Conservation (phyloP, 257 asterid genomes). For the Rubia yunnanensis region DNA sequence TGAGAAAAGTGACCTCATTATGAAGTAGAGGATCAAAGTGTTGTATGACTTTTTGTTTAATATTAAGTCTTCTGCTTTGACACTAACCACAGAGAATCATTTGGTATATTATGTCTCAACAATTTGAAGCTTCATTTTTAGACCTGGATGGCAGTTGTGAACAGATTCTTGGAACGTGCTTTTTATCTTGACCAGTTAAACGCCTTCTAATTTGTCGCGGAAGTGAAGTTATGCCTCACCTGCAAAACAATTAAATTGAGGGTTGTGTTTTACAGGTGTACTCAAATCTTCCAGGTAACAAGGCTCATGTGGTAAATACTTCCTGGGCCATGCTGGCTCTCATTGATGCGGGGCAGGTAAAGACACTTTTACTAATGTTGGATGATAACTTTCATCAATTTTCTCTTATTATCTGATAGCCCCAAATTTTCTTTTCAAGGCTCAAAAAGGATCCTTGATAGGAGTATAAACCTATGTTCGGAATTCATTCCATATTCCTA, state of each 20-base stretch:
- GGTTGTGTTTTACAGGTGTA: slow-evolving; percentile 48
- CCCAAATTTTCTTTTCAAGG: background rate
- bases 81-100: background rate
- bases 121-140: background rate
- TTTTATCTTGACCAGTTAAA: background rate
- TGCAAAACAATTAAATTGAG: slow-evolving; percentile 14
- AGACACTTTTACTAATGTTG: slow-evolving; percentile 1
- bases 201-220: background rate
- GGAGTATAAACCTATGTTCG: background rate
- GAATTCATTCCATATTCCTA: background rate
- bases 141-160: background rate
- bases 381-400: background rate
- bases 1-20: background rate
- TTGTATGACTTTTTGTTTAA: background rate
- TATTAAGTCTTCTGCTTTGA: background rate
- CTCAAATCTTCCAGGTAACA: slow-evolving; percentile 71
- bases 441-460: background rate
- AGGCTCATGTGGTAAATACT: slow-evolving; percentile 83
- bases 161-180: background rate
- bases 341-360: slow-evolving; percentile 89
- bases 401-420: background rate
- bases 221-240: background rate
- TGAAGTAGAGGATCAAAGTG: background rate
- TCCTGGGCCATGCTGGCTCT: slow-evolving; percentile 89
- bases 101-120: background rate